Percentiles rank a stretch among this genome's conserved stretches.
phyloP scores from a whole-genome alignment of 2,329 filamentous ascomycete species.

The Ophiocordyceps robertsii region DNA sequence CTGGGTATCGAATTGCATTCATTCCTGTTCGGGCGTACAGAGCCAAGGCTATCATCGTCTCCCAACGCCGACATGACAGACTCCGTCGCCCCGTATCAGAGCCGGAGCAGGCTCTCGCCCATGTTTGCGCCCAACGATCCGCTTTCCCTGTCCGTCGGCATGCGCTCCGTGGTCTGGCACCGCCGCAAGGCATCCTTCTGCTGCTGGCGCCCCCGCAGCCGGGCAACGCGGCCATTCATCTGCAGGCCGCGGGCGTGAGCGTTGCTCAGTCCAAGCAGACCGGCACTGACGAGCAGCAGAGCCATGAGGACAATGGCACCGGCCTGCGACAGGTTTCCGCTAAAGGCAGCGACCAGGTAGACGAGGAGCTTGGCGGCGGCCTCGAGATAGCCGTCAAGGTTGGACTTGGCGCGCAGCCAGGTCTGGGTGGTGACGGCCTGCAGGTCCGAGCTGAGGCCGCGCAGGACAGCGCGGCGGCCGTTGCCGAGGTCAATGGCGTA shows the following conservation, averaged over 20 bases:
- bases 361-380: slow-evolving; percentile 42
- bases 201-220: slow-evolving; percentile 8
- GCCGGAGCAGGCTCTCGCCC: not conserved
- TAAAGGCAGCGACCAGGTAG: slow-evolving; percentile 40
- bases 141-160: not conserved
- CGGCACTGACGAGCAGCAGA: slow-evolving; percentile 38
- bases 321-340: slow-evolving; percentile 39
- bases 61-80: too few species aligned
- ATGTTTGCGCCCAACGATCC: not conserved
- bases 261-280: slow-evolving; percentile 40
- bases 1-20: too few species aligned
- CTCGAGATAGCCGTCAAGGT: slow-evolving; percentile 35
- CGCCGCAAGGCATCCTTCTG: not conserved
- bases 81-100: too few species aligned
- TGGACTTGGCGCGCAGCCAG: slow-evolving; percentile 40
- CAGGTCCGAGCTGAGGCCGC: slow-evolving; percentile 40
- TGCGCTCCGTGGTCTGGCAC: not conserved
- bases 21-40: too few species aligned
- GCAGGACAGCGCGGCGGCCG: slow-evolving; percentile 36
- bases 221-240: slow-evolving; percentile 36
- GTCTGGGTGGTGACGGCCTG: slow-evolving; percentile 43
- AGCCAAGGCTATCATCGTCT: too few species aligned
- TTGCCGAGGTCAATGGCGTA: slow-evolving; percentile 39
- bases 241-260: slow-evolving; percentile 29
- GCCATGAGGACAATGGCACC: slow-evolving; percentile 37